Evolutionary conservation across 345 rosid genomes (phyloP).

Genomic region (Rhodamnia argentea): DNA sequence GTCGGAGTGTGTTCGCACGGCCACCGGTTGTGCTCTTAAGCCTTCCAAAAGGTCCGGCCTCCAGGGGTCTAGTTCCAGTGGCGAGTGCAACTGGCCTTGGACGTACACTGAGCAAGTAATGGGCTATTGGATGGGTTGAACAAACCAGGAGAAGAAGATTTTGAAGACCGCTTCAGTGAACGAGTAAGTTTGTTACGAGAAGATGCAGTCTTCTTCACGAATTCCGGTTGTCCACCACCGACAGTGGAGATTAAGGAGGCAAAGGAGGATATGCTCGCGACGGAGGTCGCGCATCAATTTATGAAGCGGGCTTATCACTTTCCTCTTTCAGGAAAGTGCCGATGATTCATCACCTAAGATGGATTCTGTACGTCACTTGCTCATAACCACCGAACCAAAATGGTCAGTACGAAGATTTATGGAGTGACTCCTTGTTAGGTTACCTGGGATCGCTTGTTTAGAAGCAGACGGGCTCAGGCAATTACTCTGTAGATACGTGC

Average conservation of each 20-base stretch:
- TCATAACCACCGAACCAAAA: no score
- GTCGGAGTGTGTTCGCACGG: fast-evolving
- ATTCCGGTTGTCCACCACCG: background rate
- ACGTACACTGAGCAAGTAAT: background rate
- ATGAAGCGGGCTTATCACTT: background rate
- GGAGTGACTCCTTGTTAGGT: background rate
- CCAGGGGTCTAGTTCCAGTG: background rate
- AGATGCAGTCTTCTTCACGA: background rate
- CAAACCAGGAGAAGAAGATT: background rate
- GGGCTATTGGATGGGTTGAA: background rate
- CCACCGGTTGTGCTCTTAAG: background rate
- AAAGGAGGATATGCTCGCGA: fast-evolving
- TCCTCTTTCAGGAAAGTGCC: background rate
- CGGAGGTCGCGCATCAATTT: background rate
- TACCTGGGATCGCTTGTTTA: background rate
- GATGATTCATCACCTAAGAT: background rate
- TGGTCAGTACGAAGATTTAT: background rate
- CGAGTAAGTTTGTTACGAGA: background rate
- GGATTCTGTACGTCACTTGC: no score
- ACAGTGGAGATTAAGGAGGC: background rate
- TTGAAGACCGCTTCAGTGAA: background rate
- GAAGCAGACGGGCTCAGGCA: background rate
- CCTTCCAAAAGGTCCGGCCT: background rate
- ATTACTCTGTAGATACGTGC: background rate
- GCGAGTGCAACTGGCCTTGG: background rate